Conservation (phyloP, 2,329 filamentous ascomycete species). For the Penicillium verrucosum region DNA sequence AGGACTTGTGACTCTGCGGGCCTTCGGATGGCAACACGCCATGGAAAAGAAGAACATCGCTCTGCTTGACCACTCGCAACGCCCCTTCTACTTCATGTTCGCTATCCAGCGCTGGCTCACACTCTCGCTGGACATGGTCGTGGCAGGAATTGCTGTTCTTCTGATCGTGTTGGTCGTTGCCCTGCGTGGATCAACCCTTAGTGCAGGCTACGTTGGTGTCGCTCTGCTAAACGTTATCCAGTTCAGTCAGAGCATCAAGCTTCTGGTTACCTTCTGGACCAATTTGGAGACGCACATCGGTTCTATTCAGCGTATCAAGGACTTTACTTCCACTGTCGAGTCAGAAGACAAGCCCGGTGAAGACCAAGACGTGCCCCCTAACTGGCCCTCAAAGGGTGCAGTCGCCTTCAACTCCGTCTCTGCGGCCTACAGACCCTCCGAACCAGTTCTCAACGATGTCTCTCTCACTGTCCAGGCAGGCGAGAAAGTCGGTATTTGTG, state of each 20-base stretch:
- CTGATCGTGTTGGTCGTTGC: conserved; percentile 51
- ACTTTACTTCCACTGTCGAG: conserved; percentile 47
- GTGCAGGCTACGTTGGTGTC: conserved; percentile 51
- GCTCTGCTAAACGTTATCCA: conserved; percentile 54
- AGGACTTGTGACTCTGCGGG: conserved; percentile 55
- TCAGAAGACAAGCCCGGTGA: conserved; percentile 47
- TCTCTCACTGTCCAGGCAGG: conserved; percentile 45
- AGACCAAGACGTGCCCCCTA: conserved; percentile 35
- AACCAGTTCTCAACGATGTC: conserved; percentile 46
- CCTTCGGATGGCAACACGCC: conserved; percentile 53
- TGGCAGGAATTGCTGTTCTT: conserved; percentile 48
- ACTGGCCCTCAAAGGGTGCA: conserved; percentile 45
- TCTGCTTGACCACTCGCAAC: conserved; percentile 54
- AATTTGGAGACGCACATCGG: conserved; percentile 58
- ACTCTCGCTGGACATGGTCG: conserved; percentile 51
- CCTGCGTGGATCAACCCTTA: conserved; percentile 40
- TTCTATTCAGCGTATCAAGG: conserved; percentile 54
- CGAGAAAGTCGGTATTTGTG: conserved; percentile 43
- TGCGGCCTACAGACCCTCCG: conserved; percentile 41
- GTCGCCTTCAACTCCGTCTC: conserved; percentile 46
- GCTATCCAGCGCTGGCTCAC: conserved; percentile 58
- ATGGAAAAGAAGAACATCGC: conserved; percentile 46
- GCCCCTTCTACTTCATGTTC: conserved; percentile 56
- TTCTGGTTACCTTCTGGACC: conserved; percentile 55
- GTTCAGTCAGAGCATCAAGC: conserved; percentile 52